Conservation (phyloP, 768 basidiomycete species). For the Podaxis rugospora region DNA sequence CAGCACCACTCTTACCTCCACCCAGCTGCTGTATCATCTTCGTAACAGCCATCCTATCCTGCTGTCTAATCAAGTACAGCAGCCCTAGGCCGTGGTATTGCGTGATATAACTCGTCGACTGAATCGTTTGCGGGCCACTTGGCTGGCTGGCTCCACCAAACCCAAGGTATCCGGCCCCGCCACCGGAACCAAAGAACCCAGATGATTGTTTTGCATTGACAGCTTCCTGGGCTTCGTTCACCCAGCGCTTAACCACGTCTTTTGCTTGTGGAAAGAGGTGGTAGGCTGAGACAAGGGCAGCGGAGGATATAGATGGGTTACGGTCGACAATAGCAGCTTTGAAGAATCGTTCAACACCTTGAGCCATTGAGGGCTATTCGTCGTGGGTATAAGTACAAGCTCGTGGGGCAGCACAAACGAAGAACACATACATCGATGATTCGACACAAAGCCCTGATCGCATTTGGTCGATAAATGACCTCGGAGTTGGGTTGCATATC, state of each 20-base stretch:
- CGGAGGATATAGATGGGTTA: slow-evolving; percentile 92
- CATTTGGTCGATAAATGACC: slow-evolving; percentile 97
- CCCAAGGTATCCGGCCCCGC: slow-evolving; percentile 64
- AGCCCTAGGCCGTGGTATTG: slow-evolving; percentile 97
- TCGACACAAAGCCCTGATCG: slow-evolving; percentile 91
- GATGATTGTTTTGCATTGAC: slow-evolving; percentile 82
- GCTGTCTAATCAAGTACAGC: slow-evolving; percentile 91
- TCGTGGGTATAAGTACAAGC: slow-evolving; percentile 7
- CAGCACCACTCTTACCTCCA: slow-evolving; percentile 80
- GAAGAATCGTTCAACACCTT: slow-evolving; percentile 98
- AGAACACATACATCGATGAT: slow-evolving; percentile 86
- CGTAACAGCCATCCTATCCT: slow-evolving; percentile 98
- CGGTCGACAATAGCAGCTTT: slow-evolving; percentile 98
- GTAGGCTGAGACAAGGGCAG: slow-evolving; percentile 94
- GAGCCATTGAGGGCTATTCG: slow-evolving; percentile 91
- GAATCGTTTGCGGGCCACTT: slow-evolving; percentile 69
- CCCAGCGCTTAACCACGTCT: slow-evolving; percentile 97
- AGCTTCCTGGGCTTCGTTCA: slow-evolving; percentile 98
- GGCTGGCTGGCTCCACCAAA: slow-evolving; percentile 54
- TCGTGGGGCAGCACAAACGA: background rate
- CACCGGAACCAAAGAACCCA: slow-evolving; percentile 55
- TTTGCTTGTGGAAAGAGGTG: slow-evolving; percentile 92
- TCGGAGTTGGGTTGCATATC: slow-evolving; percentile 99
- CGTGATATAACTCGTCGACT: slow-evolving; percentile 87
- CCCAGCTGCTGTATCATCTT: slow-evolving; percentile 99